These are phyloP conservation scores for Trichosanthes truncata DNA, from an alignment of 306 rosid species.

Conservation along the genomic window DNA sequence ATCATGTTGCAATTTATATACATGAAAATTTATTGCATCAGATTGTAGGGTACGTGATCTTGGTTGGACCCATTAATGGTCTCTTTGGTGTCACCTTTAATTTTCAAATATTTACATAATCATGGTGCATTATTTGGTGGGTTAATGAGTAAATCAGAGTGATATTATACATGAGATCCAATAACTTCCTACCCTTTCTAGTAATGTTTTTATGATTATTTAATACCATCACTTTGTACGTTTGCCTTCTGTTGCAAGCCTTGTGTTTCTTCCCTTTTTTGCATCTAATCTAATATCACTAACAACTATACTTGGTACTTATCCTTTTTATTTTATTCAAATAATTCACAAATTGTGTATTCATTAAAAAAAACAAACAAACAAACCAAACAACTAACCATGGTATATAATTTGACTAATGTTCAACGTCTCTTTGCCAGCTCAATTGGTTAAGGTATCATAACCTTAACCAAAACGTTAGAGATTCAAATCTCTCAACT, in stretches of 20 bases:
- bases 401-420: too few relatives aligned
- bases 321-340: too few relatives aligned
- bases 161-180: background rate
- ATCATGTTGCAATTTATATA: background rate
- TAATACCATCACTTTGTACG: background rate
- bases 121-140: too few relatives aligned
- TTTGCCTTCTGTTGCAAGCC: background rate
- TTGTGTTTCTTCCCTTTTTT: background rate
- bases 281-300: background rate
- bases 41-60: background rate
- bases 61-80: background rate
- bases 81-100: background rate
- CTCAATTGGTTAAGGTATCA: too few relatives aligned
- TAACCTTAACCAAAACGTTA: too few relatives aligned
- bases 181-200: background rate
- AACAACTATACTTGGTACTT: too few relatives aligned
- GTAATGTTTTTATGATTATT: background rate
- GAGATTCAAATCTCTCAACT: too few relatives aligned
- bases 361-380: too few relatives aligned
- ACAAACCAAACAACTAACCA: too few relatives aligned
- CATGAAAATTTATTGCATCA: background rate
- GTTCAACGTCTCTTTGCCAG: too few relatives aligned
- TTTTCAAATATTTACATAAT: background rate
- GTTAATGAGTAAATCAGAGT: background rate
- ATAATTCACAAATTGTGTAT: too few relatives aligned